Percentiles rank a stretch among this genome's conserved stretches.
Conservation (phyloP, 2,329 filamentous ascomycete species). For the Fusarium redolens region DNA sequence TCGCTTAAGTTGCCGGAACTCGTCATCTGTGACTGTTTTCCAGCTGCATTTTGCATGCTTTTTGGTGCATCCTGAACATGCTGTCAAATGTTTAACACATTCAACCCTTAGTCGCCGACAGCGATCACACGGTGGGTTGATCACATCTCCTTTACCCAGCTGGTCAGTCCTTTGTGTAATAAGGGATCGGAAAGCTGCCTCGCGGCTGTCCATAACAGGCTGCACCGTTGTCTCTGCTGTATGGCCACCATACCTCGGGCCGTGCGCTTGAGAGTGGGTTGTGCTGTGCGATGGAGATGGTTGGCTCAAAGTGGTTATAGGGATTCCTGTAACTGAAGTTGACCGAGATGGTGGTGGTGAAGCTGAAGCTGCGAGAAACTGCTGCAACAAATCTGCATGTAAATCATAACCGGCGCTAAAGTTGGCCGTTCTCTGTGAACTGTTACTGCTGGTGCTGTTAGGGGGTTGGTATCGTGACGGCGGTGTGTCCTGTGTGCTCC, state of each 20-base stretch:
- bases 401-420: slow-evolving; percentile 57
- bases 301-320: slow-evolving; percentile 39
- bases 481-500: slow-evolving; percentile 47
- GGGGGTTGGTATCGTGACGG: slow-evolving; percentile 52
- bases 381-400: slow-evolving; percentile 66
- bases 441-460: slow-evolving; percentile 39
- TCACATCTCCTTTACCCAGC: slow-evolving; percentile 76
- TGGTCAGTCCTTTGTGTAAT: slow-evolving; percentile 83
- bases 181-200: slow-evolving; percentile 58
- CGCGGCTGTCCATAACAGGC: slow-evolving; percentile 42
- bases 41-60: slow-evolving; percentile 91
- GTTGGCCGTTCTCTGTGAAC: slow-evolving; percentile 35
- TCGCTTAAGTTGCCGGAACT: slow-evolving; percentile 55
- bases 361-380: slow-evolving; percentile 54
- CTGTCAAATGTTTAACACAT: slow-evolving; percentile 86
- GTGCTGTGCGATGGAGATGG: slow-evolving; percentile 44
- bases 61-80: slow-evolving; percentile 87
- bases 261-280: slow-evolving; percentile 33
- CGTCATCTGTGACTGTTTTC: slow-evolving; percentile 82
- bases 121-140: slow-evolving; percentile 85
- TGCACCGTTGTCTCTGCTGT: slow-evolving; percentile 43
- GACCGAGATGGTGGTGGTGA: slow-evolving; percentile 44
- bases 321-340: slow-evolving; percentile 43
- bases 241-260: slow-evolving; percentile 30
- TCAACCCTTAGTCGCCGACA: slow-evolving; percentile 83